Conservation (phyloP, 345 rosid species). For the Lenwebbia sp. region DNA sequence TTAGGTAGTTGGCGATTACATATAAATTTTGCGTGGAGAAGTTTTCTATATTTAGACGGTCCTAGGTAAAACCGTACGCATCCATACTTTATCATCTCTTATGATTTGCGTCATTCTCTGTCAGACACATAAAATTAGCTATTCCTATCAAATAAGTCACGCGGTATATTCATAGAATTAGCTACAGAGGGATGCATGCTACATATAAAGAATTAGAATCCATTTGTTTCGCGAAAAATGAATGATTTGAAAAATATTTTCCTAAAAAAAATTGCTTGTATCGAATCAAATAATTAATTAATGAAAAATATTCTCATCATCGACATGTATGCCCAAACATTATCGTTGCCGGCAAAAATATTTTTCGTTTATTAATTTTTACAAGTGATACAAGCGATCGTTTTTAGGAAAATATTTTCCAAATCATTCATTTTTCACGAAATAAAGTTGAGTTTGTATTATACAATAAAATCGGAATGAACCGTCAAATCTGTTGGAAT, state of each 20-base stretch:
- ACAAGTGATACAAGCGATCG: too few species aligned
- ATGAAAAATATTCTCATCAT: too few species aligned
- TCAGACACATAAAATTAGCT: background rate
- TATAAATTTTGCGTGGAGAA: background rate
- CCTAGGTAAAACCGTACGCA: background rate
- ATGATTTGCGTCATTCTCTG: background rate
- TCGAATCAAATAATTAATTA: too few species aligned
- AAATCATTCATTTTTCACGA: too few species aligned
- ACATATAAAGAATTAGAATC: background rate
- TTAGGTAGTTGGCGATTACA: background rate
- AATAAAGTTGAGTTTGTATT: background rate
- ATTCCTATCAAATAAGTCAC: background rate
- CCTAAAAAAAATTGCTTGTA: too few species aligned
- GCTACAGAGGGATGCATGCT: background rate
- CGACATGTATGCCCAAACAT: too few species aligned
- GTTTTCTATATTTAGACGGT: too few species aligned
- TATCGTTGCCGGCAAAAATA: too few species aligned
- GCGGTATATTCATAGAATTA: background rate
- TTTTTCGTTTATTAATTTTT: too few species aligned
- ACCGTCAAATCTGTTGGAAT: accelerated
- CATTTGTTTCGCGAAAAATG: too few species aligned
- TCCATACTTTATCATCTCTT: background rate
- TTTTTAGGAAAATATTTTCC: too few species aligned
- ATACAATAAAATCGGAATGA: background rate
- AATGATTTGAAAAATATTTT: too few species aligned